Percentiles rank a stretch among this genome's conserved stretches.
phyloP scores from a whole-genome alignment of 192 early-diverging fungal genomes.

The Phycomyces nitens region DNA sequence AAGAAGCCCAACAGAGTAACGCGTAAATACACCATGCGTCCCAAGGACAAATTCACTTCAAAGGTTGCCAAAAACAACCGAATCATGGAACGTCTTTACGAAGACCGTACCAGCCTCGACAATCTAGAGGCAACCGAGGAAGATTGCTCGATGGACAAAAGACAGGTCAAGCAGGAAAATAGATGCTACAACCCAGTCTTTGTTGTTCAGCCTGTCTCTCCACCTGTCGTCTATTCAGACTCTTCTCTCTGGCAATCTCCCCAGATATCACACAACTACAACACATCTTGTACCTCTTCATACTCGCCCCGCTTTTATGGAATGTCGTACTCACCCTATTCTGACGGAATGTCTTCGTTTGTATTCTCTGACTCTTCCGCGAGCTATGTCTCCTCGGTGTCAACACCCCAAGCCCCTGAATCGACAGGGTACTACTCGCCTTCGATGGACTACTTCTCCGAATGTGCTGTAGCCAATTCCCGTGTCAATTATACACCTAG shows the following conservation, averaged over 20 bases:
- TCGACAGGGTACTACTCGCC: neutral
- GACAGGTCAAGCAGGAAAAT: neutral
- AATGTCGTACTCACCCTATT: neutral
- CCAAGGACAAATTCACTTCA: conserved; percentile 5
- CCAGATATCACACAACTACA: neutral
- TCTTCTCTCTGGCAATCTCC: neutral
- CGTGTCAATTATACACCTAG: no score
- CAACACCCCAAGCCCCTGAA: neutral
- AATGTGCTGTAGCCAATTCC: neutral
- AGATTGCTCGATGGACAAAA: neutral
- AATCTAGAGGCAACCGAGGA: neutral
- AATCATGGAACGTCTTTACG: neutral
- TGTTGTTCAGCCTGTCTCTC: neutral
- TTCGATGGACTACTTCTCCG: neutral
- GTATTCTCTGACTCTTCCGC: neutral
- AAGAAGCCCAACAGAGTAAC: conserved; percentile 8
- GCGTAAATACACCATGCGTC: conserved; percentile 1
- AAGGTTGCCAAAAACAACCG: conserved; percentile 2
- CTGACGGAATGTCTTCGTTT: neutral
- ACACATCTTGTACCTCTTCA: neutral
- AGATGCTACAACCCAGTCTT: neutral
- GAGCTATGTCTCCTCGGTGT: neutral
- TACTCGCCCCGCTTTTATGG: neutral
- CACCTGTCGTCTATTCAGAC: neutral
- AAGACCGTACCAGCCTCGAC: neutral